phyloP scores from a whole-genome alignment of 345 rosid genomes.

The Viola odorata region DNA sequence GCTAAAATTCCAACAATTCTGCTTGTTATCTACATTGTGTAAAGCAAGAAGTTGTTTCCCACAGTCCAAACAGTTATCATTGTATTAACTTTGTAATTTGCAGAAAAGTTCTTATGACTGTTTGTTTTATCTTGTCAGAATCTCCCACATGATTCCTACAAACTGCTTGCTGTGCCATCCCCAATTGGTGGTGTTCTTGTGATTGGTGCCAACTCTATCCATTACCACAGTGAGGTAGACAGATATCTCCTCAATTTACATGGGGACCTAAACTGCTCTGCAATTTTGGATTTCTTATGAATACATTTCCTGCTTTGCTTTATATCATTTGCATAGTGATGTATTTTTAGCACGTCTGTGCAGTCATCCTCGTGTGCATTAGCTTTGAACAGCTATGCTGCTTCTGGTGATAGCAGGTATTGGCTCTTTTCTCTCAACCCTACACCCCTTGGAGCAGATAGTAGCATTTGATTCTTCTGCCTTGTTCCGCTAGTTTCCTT shows the following conservation, averaged over 20 bases:
- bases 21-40: not conserved
- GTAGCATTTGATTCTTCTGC: not conserved
- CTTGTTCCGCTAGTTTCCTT: not conserved
- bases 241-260: conserved; percentile 9
- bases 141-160: conserved; percentile 96
- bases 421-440: conserved; percentile 15
- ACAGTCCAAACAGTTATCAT: not conserved
- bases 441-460: not conserved
- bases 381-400: conserved; percentile 83
- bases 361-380: conserved; percentile 87
- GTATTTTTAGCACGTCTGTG: conserved; percentile 25
- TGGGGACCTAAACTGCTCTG: not conserved
- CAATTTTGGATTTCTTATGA: conserved; percentile 3
- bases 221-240: conserved; percentile 89
- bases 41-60: not conserved
- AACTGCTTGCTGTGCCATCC: conserved; percentile 92
- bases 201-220: conserved; percentile 72
- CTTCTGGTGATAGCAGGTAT: conserved; percentile 72
- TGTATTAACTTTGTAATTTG: not conserved
- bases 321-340: conserved; percentile 6
- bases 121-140: conserved; percentile 46
- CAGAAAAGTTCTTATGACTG: conserved; percentile 7
- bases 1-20: conserved; percentile 9
- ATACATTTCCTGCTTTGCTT: conserved; percentile 9
- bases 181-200: conserved; percentile 98